Evolutionary conservation across 805 yeast species (phyloP), one percentile per base, ranked within the genome.

Genomic region (Teunomyces panamensis): DNA sequence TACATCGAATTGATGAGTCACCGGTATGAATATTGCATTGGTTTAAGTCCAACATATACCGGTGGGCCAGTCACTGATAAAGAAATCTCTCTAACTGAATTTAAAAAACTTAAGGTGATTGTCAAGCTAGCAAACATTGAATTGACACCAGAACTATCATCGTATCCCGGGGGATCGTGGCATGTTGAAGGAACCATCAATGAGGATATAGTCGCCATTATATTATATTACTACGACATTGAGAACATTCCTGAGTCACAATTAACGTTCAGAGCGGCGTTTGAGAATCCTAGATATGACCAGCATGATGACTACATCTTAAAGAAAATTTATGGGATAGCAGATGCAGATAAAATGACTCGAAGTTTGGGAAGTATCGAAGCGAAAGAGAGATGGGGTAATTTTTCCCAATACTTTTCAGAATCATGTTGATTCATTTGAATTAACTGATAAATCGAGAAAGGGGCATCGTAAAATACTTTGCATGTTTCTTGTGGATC

Each of bases 181-280:
- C 77, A 72, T 45, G 64, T 71, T 1, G 76, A 73, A 53, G 77
- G 77, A 0, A 59, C 71, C 9, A 60, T 62, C 26, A 67, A 67
- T 49, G 77, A 73, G 51, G 67, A 69, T 47, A 71, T 73, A 39
- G 67, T 72, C 2, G 75, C 75, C 3, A 70, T 74, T 2, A 57
- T 65, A 3, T 53, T 71, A 30, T 72, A 70, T 52, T 73, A 71
- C 51, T 71, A 71, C 47, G 76, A 72, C 44, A 46, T 56, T 20
- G 69, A 67, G 11, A 72, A 73, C 51, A 68, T 72, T 37, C 50
- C 63, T 2, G 69, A 64, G 27, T 66, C 73, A 2, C 54, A 49
- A 13, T 50, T 72, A 8, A 51, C 65, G 1, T 72, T 71, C 52
- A 53, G 70, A 47, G 44, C 49, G 7, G 56, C 59, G 2, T 59